phyloP scores from a whole-genome alignment of 2,329 filamentous ascomycete genomes.

The Didymella segeticola region DNA sequence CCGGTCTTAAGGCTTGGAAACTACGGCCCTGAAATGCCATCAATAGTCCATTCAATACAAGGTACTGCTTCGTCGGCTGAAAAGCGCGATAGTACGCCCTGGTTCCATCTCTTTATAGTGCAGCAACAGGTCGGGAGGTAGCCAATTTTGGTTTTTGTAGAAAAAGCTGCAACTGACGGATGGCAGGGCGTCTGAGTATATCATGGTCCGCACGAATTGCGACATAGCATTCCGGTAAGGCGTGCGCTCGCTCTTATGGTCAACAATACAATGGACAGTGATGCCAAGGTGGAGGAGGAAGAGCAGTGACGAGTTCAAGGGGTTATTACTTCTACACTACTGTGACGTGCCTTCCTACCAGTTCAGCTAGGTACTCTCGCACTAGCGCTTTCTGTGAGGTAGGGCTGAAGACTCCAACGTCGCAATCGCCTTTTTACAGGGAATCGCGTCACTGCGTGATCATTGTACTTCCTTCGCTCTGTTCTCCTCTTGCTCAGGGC shows the following conservation, averaged over 20 bases:
- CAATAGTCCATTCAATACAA: no score
- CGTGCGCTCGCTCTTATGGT: neutral
- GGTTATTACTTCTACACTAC: neutral
- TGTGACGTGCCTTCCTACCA: neutral
- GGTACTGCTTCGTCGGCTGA: neutral
- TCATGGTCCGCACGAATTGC: neutral
- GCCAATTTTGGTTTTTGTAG: neutral
- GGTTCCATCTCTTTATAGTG: neutral
- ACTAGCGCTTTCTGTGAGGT: conserved; percentile 2
- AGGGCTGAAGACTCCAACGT: neutral
- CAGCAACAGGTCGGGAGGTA: neutral
- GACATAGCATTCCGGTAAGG: conserved; percentile 6
- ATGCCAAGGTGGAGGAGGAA: neutral
- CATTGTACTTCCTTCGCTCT: neutral
- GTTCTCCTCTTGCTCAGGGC: neutral
- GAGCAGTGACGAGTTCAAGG: neutral
- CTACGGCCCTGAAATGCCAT: no score
- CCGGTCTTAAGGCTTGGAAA: neutral
- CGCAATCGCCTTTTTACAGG: neutral
- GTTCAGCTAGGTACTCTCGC: conserved; percentile 13
- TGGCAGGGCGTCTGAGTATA: neutral
- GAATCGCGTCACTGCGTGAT: neutral
- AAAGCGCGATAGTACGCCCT: neutral
- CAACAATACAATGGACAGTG: no score
- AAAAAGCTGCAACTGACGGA: neutral